These are phyloP conservation scores for Antrodiella citrinella DNA, from an alignment of 768 basidiomycete species.

Conservation along the genomic window DNA sequence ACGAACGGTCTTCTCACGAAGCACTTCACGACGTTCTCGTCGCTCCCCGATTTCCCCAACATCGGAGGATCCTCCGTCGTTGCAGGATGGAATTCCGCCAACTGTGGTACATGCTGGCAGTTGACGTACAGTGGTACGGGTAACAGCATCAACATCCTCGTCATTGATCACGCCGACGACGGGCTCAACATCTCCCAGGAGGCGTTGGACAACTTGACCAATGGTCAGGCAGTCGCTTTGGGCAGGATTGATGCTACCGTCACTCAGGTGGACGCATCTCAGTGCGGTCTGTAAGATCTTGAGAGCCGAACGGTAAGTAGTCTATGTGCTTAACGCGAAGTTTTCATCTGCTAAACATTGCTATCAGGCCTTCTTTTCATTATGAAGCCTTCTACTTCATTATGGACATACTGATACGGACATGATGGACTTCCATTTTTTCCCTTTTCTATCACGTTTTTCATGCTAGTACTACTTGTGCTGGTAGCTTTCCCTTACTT, in stretches of 20 bases:
- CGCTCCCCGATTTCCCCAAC: constrained; percentile 29
- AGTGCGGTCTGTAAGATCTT: constrained; percentile 38
- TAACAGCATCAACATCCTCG: constrained; percentile 22
- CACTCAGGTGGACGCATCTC: constrained; percentile 33
- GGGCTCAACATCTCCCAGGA: constrained; percentile 29
- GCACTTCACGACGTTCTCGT: constrained; percentile 28
- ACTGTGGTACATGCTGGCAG: constrained; percentile 29
- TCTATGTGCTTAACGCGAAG: too few relatives aligned
- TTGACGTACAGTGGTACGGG: constrained; percentile 17
- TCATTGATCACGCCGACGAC: constrained; percentile 22
- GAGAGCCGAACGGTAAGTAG: too few relatives aligned
- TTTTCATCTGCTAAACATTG: too few relatives aligned
- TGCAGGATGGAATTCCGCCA: constrained; percentile 20
- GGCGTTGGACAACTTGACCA: constrained; percentile 29
- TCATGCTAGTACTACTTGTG: too few relatives aligned
- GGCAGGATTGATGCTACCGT: constrained; percentile 41
- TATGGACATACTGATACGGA: too few relatives aligned
- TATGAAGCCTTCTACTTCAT: too few relatives aligned
- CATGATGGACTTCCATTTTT: too few relatives aligned
- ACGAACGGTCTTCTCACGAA: constrained; percentile 27
- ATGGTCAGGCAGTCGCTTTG: constrained; percentile 34
- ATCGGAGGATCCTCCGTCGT: constrained; percentile 28
- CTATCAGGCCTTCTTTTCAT: too few relatives aligned
- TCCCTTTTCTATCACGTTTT: too few relatives aligned
- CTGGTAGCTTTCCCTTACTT: too few relatives aligned